Evolutionary conservation across 768 basidiomycete genomes (phyloP).

Genomic region (Auricularia sp.): DNA sequence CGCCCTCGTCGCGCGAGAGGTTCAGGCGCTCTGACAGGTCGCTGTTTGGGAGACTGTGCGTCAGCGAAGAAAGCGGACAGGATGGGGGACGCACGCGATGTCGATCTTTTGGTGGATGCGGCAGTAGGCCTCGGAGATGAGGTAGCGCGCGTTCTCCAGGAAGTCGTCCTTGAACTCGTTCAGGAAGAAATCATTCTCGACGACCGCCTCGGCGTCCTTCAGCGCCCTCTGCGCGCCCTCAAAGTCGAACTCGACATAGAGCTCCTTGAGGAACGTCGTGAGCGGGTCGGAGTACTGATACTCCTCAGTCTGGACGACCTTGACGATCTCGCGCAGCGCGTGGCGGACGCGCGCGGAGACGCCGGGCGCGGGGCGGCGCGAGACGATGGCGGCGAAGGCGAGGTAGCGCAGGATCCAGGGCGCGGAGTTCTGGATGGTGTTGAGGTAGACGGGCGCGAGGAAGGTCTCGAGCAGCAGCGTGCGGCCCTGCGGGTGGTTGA

Average conservation of each 20-base stretch:
- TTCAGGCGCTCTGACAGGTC: slow-evolving; percentile 91
- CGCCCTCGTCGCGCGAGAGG: slow-evolving; percentile 88
- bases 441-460: slow-evolving; percentile 92
- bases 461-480: slow-evolving; percentile 92
- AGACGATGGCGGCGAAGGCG: slow-evolving; percentile 84
- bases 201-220: slow-evolving; percentile 64
- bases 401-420: slow-evolving; percentile 95
- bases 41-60: slow-evolving; percentile 27
- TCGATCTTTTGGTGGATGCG: slow-evolving; percentile 91
- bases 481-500: slow-evolving; percentile 88
- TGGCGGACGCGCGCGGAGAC: slow-evolving; percentile 61
- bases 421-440: slow-evolving; percentile 92
- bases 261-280: slow-evolving; percentile 84
- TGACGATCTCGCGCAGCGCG: slow-evolving; percentile 84
- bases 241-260: slow-evolving; percentile 94
- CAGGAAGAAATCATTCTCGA: slow-evolving; percentile 91
- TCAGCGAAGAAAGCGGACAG: background rate
- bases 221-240: slow-evolving; percentile 85
- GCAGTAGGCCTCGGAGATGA: slow-evolving; percentile 96
- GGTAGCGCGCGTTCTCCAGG: slow-evolving; percentile 89
- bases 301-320: slow-evolving; percentile 88
- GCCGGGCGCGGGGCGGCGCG: slow-evolving; percentile 50
- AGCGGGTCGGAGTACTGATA: slow-evolving; percentile 94
- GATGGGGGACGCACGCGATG: slow-evolving; percentile 47
- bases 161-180: slow-evolving; percentile 86